These are phyloP conservation scores for Jatropha podagrica DNA, from an alignment of 441 rosid species.

Conservation along the genomic window DNA sequence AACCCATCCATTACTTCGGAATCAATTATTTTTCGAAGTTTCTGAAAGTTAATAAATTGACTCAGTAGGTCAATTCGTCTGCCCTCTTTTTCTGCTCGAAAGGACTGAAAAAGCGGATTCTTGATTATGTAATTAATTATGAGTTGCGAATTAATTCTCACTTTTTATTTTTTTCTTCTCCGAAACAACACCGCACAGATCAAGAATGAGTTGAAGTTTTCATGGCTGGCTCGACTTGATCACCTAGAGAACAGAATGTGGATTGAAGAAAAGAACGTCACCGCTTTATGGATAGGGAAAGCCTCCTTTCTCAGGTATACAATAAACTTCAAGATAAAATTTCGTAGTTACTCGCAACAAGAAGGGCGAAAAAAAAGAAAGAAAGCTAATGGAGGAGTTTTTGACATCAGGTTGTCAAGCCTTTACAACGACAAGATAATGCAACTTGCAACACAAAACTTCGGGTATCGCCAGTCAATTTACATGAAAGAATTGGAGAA, in stretches of 20 bases:
- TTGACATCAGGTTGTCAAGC: constrained; percentile 37
- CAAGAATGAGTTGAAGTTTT: constrained; percentile 43
- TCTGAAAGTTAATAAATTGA: too few relatives aligned
- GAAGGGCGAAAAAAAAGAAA: not conserved
- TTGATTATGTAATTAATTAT: too few relatives aligned
- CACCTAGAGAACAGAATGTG: constrained; percentile 60
- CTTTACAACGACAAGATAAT: constrained; percentile 28
- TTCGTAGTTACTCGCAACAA: not conserved
- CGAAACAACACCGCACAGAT: constrained; percentile 29
- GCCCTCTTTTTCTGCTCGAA: too few relatives aligned
- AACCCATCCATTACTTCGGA: too few relatives aligned
- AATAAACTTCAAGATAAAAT: too few relatives aligned
- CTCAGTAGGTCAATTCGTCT: too few relatives aligned
- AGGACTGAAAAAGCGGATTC: too few relatives aligned
- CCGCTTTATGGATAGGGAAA: constrained; percentile 47
- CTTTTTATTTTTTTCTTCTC: not conserved
- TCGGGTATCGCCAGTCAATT: constrained; percentile 41
- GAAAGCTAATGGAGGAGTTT: not conserved
- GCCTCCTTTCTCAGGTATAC: constrained; percentile 41
- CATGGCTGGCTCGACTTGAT: constrained; percentile 58
- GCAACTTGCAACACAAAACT: constrained; percentile 45
- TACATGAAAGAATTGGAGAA: constrained; percentile 50
- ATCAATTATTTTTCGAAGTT: too few relatives aligned
- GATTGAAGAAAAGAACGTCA: constrained; percentile 51
- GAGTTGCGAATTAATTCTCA: not conserved